A percentile compares a stretch with the other conserved stretches of the same genome.
Conservation (phyloP, 768 basidiomycete genomes). For the Auricularia sp. region DNA sequence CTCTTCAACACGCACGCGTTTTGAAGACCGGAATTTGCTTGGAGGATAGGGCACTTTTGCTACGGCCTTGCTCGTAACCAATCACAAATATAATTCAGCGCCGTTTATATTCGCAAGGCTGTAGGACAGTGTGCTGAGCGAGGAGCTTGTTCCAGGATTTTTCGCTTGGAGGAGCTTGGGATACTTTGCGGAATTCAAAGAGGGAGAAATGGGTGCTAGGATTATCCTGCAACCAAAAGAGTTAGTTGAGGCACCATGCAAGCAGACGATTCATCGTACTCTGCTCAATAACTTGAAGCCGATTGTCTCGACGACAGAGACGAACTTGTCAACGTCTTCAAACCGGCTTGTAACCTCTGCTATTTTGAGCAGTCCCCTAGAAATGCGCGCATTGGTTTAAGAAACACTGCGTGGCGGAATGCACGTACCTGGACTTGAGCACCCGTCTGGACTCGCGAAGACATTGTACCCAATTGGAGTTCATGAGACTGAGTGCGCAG, state of each 20-base stretch:
- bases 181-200: slow-evolving; percentile 66
- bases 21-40: not conserved
- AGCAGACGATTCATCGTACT: slow-evolving; percentile 27
- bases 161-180: slow-evolving; percentile 36
- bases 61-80: no score
- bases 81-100: slow-evolving; percentile 34
- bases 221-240: slow-evolving; percentile 45
- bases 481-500: slow-evolving; percentile 94
- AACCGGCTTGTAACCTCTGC: slow-evolving; percentile 89
- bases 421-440: slow-evolving; percentile 65
- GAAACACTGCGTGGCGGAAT: not conserved
- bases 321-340: slow-evolving; percentile 55
- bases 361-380: slow-evolving; percentile 71
- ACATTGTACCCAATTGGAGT: slow-evolving; percentile 89
- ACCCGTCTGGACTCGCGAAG: slow-evolving; percentile 86
- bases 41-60: no score
- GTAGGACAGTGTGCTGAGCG: slow-evolving; percentile 48
- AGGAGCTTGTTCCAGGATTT: slow-evolving; percentile 52
- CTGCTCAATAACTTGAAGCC: slow-evolving; percentile 68
- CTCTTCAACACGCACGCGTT: slow-evolving; percentile 53
- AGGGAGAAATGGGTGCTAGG: slow-evolving; percentile 77
- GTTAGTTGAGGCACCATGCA: no score
- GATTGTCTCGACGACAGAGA: slow-evolving; percentile 47
- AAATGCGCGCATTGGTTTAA: not conserved
- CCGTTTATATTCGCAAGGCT: slow-evolving; percentile 89